Percentiles rank a stretch among this genome's conserved stretches.
Evolutionary conservation across 257 asterid species (phyloP).

Genomic region (Penstemon davidsonii): DNA sequence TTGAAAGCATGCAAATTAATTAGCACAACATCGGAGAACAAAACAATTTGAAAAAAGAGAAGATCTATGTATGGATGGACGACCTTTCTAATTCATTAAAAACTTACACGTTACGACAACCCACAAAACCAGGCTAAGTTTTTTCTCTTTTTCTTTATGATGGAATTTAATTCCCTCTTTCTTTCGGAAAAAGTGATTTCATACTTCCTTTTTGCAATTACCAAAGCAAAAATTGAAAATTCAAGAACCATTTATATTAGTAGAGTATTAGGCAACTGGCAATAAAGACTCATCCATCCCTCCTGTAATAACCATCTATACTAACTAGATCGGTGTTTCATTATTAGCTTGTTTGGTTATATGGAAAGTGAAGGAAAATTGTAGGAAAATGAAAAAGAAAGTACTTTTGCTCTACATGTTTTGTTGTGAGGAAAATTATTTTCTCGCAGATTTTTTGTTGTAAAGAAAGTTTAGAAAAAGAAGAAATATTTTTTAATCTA

Average conservation of each 20-base stretch:
- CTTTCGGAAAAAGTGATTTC: neutral
- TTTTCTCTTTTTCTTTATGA: neutral
- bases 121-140: neutral
- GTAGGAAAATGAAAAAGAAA: too few species aligned
- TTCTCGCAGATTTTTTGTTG: too few species aligned
- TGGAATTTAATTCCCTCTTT: neutral
- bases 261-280: too few species aligned
- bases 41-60: constrained; percentile 21
- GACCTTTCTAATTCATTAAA: constrained; percentile 19
- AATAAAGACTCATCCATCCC: too few species aligned
- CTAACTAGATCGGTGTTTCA: too few species aligned
- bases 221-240: neutral
- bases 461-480: too few species aligned
- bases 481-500: too few species aligned
- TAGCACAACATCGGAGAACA: neutral
- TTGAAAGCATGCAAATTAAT: neutral
- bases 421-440: too few species aligned
- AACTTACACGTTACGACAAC: neutral
- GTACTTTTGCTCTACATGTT: too few species aligned
- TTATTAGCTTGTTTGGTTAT: too few species aligned
- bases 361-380: too few species aligned
- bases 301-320: too few species aligned
- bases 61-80: neutral
- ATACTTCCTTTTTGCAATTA: neutral
- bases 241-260: neutral